A percentile compares a stretch with the other conserved stretches of the same genome.
These are phyloP conservation scores for Dendrobium huoshanense DNA, from an alignment of 106 monocot species.

Conservation along the genomic window DNA sequence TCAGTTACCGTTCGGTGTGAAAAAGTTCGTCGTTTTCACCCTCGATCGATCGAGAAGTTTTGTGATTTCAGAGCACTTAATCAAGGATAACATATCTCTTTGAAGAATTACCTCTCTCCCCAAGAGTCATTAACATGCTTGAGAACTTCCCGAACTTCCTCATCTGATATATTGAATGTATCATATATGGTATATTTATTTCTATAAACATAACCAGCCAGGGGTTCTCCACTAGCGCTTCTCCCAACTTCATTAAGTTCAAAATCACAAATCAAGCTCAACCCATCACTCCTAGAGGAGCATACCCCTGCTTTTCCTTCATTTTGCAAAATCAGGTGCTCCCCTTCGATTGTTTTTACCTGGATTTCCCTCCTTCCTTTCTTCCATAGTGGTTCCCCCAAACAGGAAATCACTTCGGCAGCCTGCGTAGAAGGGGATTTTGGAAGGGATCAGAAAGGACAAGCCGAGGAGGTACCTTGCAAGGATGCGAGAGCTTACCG, in stretches of 20 bases:
- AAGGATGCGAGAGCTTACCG: constrained; percentile 10
- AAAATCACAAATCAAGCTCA: neutral
- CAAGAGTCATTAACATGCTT: constrained; percentile 10
- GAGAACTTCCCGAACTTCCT: neutral
- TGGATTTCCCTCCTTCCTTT: constrained; percentile 1
- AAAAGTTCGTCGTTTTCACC: no score
- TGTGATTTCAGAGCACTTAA: neutral
- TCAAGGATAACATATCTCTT: neutral
- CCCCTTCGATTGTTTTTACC: neutral
- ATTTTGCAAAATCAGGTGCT: neutral
- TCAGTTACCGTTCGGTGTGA: no score
- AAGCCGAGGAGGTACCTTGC: neutral
- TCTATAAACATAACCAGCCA: neutral
- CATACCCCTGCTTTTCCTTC: neutral
- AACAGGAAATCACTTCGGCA: neutral
- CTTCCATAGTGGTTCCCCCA: neutral
- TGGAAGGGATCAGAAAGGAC: constrained; percentile 7
- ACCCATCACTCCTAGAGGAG: constrained; percentile 4
- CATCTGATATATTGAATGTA: constrained; percentile 2
- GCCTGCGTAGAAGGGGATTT: neutral
- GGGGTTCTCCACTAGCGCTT: neutral
- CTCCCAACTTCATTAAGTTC: neutral
- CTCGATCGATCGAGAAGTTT: no score
- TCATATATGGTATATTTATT: neutral
- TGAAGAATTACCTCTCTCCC: neutral